Evolutionary conservation across 1,284 basidiomycete genomes (phyloP).

Genomic region (Trichosporon sp.): DNA sequence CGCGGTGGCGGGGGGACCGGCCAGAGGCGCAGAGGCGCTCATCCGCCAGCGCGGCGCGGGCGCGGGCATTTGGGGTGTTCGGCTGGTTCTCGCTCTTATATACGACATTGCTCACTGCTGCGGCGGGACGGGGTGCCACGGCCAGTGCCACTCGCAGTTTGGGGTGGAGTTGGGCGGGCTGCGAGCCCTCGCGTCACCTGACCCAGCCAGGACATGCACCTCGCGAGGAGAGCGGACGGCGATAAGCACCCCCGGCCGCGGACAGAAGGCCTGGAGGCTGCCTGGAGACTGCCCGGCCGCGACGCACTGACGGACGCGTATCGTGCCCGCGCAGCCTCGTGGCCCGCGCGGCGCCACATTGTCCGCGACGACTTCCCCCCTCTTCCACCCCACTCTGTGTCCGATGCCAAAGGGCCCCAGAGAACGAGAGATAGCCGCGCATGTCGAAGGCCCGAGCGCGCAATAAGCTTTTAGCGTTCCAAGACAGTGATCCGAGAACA

Average conservation of each 20-base stretch:
- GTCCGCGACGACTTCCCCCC: neutral
- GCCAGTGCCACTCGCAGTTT: neutral
- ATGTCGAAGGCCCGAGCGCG: neutral
- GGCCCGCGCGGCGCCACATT: neutral
- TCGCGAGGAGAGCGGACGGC: no score
- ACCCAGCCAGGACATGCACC: no score
- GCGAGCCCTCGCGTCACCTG: no score
- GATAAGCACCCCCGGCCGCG: no score
- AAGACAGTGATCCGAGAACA: neutral
- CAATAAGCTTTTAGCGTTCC: neutral
- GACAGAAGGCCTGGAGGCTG: neutral
- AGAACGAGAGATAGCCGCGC: no score
- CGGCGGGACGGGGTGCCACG: neutral
- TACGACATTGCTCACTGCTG: neutral
- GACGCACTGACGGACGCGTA: neutral
- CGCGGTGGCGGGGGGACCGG: neutral
- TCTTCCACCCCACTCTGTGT: neutral
- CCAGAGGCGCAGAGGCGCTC: neutral
- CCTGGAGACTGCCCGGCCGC: no score
- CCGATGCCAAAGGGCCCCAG: neutral
- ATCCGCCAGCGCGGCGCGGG: no score
- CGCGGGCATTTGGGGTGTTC: neutral
- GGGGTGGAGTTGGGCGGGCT: no score
- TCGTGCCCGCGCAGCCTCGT: neutral
- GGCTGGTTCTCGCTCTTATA: neutral